Conservation (phyloP, 129 eudicot genomes). For the Kitagawia praeruptora region DNA sequence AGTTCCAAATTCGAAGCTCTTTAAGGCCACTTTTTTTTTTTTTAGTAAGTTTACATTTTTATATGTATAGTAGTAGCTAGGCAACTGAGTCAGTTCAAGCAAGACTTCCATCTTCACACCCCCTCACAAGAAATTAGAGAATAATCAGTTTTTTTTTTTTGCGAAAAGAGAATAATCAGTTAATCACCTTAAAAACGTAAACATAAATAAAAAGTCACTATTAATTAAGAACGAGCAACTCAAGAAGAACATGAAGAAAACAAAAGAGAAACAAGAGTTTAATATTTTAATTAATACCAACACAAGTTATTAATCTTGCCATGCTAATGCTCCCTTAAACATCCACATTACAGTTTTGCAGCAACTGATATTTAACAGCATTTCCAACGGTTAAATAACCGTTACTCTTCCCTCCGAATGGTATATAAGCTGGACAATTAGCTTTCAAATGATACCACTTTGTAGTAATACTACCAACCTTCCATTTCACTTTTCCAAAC, state of each 20-base stretch:
- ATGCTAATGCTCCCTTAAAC: conserved; percentile 9
- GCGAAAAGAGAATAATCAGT: background rate
- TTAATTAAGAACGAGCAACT: background rate
- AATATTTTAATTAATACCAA: background rate
- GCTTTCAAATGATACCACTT: conserved; percentile 41
- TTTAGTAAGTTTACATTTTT: too few relatives aligned
- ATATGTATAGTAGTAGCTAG: too few relatives aligned
- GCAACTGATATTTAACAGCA: conserved; percentile 51
- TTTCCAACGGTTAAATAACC: conserved; percentile 33
- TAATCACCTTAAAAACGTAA: background rate
- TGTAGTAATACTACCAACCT: conserved; percentile 54
- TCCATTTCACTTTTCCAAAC: conserved; percentile 54
- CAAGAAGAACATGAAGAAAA: background rate
- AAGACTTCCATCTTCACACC: too few relatives aligned
- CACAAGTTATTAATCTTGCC: background rate
- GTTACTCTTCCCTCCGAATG: conserved; percentile 27
- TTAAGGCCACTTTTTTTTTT: too few relatives aligned
- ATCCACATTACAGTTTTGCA: conserved; percentile 48
- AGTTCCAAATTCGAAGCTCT: too few relatives aligned
- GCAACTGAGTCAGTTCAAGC: too few relatives aligned
- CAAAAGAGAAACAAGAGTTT: background rate
- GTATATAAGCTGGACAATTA: conserved; percentile 63
- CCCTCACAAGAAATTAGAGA: background rate
- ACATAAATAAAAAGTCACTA: background rate
- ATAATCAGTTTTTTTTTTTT: too few relatives aligned